phyloP scores from a whole-genome alignment of 129 eudicot species.

The Gnaphalium uliginosum region DNA sequence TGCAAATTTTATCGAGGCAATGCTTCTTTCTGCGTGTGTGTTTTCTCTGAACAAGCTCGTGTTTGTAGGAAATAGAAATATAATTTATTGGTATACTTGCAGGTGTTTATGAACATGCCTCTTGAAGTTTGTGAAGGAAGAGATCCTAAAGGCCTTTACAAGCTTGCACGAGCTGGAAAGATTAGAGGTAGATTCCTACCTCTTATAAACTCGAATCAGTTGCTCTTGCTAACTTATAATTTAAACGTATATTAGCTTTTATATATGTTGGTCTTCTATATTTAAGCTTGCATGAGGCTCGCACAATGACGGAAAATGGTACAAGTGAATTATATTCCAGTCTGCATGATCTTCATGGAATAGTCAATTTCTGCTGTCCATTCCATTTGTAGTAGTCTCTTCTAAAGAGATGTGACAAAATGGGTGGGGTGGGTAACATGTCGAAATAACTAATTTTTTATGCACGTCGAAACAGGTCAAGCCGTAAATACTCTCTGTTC shows the following conservation, averaged over 20 bases:
- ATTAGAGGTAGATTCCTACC: constrained; percentile 61
- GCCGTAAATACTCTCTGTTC: too few relatives aligned
- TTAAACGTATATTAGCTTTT: constrained; percentile 8
- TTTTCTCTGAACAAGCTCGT: background rate
- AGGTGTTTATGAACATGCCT: constrained; percentile 97
- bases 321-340: background rate
- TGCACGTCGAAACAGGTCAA: background rate
- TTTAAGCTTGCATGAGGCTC: background rate
- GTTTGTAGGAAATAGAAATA: background rate
- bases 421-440: background rate
- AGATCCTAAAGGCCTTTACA: constrained; percentile 97
- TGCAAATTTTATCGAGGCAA: constrained; percentile 79
- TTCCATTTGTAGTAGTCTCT: too few relatives aligned
- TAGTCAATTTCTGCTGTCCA: background rate
- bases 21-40: constrained; percentile 22
- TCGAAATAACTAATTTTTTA: background rate
- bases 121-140: constrained; percentile 88
- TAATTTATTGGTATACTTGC: constrained; percentile 5
- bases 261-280: background rate
- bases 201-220: background rate
- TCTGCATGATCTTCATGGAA: background rate
- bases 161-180: constrained; percentile 97
- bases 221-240: background rate
- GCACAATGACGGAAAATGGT: background rate
- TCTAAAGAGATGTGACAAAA: background rate